Conservation (phyloP, 2,329 filamentous ascomycete species). For the Neonectria neomacrospora region DNA sequence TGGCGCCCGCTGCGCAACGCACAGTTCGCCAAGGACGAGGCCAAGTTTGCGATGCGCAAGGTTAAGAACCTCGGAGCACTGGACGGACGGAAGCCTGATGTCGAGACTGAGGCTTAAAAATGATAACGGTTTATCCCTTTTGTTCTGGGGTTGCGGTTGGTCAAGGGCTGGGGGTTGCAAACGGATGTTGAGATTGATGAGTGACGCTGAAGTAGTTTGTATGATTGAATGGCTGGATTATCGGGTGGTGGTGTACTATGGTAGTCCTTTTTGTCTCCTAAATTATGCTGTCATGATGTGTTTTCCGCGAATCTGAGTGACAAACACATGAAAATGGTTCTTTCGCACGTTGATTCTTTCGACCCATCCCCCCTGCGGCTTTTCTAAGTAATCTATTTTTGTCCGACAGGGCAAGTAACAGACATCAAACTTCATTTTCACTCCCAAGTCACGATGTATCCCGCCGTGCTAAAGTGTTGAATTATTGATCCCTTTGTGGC, state of each 20-base stretch:
- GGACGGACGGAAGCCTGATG: constrained; percentile 84
- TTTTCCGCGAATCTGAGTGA: not conserved
- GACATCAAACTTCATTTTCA: no score
- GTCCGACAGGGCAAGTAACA: no score
- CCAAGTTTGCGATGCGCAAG: constrained; percentile 79
- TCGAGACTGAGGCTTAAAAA: constrained; percentile 78
- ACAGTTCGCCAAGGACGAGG: constrained; percentile 89
- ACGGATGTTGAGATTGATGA: constrained; percentile 29
- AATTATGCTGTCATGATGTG: not conserved
- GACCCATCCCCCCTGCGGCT: no score
- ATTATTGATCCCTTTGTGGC: no score
- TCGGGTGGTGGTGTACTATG: not conserved
- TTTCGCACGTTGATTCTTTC: not conserved
- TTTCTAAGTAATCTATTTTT: no score
- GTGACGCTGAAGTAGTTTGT: constrained; percentile 9
- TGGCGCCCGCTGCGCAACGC: constrained; percentile 91
- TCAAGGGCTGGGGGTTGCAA: not conserved
- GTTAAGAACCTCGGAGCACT: constrained; percentile 81
- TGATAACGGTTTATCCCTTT: not conserved
- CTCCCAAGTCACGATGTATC: no score
- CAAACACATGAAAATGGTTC: not conserved
- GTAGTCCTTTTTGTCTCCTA: not conserved
- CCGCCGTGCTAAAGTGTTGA: no score
- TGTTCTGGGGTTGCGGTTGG: constrained; percentile 3
- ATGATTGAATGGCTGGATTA: not conserved